Evolutionary conservation across 2,329 filamentous ascomycete genomes (phyloP), one percentile per base, ranked within the genome.

Genomic region (Alternaria tenuissima): DNA sequence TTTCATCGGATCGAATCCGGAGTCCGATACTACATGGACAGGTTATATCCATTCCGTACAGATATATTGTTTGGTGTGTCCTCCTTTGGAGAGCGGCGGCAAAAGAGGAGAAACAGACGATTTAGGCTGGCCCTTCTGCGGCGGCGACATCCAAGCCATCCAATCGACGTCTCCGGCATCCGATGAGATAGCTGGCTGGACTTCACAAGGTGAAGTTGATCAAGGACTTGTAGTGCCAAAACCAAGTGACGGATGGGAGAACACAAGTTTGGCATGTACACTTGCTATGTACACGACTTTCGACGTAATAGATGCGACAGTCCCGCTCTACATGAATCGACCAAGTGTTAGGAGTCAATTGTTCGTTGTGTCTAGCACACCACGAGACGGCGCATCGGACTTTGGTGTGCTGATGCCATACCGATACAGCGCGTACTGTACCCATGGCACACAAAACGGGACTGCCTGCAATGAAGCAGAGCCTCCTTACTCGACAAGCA

Each of bases 191-290:
- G 2, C 9, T 24, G 12, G 12, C 22, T 43, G 38, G 26, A 7
- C 54, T 51, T 7, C 44, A 28, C 24, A 28, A 36, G 5, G 14
- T 24, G 16, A n/a, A 24, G 39, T 16, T 6, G 8, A 38, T 26
- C 28, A 8, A 30, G 41, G 16, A 28, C 20, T 57, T 9, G 22
- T 16, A 20, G 32, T 52, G 14, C 55, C 55, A 8, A 18, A 53
- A 4, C 26, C 34, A 8, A 47, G 24, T 18, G 9, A 20, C 24
- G 20, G 48, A 14, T 22, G 41, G 26, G 55, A 53, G 2, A 41
- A 14, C 16, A 26, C 32, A 28, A 53, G 39, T 24, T 7, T 52
- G 24, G 55, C 55, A 30, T 57, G 55, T 42, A 22, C 30, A 5
- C n/a, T 57, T 36, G 32, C 28, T 5, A 36, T 46, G 26, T 18